Conservation (phyloP, 2,329 filamentous ascomycete species). For the Simplicillium sp. region DNA sequence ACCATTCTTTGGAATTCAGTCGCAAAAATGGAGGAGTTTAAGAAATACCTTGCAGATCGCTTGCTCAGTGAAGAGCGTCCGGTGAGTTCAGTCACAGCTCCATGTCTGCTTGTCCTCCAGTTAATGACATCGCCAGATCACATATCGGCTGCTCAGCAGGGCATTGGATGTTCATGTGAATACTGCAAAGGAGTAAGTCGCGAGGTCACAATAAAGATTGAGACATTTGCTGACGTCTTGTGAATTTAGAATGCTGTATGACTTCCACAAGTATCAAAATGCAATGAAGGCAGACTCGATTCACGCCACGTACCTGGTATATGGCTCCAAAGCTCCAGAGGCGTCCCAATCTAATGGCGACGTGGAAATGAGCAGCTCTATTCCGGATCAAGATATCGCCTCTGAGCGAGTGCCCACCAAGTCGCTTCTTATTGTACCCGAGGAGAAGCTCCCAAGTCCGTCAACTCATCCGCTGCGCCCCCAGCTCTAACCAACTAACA, state of each 20-base stretch:
- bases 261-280: slow-evolving; percentile 75
- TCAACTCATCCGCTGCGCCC: no score
- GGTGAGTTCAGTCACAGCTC: slow-evolving; percentile 33
- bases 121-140: slow-evolving; percentile 47
- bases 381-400: slow-evolving; percentile 36
- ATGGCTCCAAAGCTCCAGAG: slow-evolving; percentile 49
- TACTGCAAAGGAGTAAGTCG: slow-evolving; percentile 71
- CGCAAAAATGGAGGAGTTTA: slow-evolving; percentile 49
- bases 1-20: not conserved
- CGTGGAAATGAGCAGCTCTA: slow-evolving; percentile 61
- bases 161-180: slow-evolving; percentile 78
- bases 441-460: slow-evolving; percentile 63
- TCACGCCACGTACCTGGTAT: slow-evolving; percentile 88
- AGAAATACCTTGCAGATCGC: slow-evolving; percentile 63
- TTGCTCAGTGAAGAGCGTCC: slow-evolving; percentile 67
- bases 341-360: slow-evolving; percentile 44
- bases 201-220: not conserved
- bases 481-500: no score
- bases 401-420: slow-evolving; percentile 43
- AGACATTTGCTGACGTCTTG: slow-evolving; percentile 9
- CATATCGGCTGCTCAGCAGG: slow-evolving; percentile 77
- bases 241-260: slow-evolving; percentile 68
- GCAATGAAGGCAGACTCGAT: slow-evolving; percentile 61
- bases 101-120: not conserved
- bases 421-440: slow-evolving; percentile 57